These are phyloP conservation scores for Aureobasidium pullulans DNA, from an alignment of 2,329 filamentous ascomycete genomes.

Conservation along the genomic window DNA sequence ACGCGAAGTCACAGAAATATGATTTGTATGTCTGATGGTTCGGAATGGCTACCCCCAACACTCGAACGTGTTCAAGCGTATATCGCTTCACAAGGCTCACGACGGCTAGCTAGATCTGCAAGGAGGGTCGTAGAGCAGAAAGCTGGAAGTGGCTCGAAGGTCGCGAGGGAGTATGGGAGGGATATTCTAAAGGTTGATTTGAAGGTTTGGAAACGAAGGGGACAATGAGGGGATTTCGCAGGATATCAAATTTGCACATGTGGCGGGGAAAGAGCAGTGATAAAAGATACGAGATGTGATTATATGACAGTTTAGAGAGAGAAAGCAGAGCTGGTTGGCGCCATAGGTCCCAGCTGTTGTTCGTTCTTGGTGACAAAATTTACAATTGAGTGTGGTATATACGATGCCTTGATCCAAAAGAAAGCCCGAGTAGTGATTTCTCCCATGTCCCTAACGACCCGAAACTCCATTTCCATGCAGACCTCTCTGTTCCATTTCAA, in stretches of 20 bases:
- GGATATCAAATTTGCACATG: no score
- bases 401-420: neutral
- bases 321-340: no score
- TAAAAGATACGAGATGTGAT: no score
- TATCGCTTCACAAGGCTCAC: neutral
- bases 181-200: neutral
- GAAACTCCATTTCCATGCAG: slow-evolving; percentile 1
- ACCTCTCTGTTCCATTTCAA: no score
- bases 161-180: neutral
- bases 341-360: no score
- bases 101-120: neutral
- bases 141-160: neutral
- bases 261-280: no score
- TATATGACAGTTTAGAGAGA: no score
- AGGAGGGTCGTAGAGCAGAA: neutral
- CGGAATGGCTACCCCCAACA: neutral
- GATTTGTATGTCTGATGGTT: neutral
- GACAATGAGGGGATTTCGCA: no score
- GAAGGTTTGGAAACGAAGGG: neutral
- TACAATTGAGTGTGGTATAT: neutral
- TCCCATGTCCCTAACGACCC: neutral
- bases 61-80: neutral
- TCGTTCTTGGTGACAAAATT: neutral
- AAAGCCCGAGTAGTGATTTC: no score
- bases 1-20: neutral